These are phyloP conservation scores for Cucurbitaria berberidis DNA, from an alignment of 2,329 filamentous ascomycete species.

Conservation along the genomic window DNA sequence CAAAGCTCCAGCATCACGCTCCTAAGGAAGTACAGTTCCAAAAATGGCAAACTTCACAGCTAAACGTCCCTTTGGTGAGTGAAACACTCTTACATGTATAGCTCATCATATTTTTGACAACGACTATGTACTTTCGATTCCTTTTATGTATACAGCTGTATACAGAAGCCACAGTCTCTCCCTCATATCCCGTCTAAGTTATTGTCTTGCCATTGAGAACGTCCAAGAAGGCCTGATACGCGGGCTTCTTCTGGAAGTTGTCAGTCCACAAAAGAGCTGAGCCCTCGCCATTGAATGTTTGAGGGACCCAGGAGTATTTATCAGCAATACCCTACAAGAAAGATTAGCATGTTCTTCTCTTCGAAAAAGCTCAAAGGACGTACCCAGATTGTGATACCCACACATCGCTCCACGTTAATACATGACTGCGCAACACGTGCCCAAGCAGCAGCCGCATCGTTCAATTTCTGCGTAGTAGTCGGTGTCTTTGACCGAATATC, in stretches of 20 bases:
- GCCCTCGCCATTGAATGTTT: slow-evolving; percentile 45
- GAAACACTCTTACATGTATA: too few species aligned
- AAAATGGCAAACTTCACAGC: too few species aligned
- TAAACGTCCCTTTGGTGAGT: too few species aligned
- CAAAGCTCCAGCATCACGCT: too few species aligned
- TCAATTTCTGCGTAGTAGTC: slow-evolving; percentile 47
- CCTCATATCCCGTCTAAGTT: neutral
- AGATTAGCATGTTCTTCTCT: neutral
- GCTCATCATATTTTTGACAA: too few species aligned
- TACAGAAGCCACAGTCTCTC: too few species aligned
- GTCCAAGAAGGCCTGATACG: slow-evolving; percentile 36
- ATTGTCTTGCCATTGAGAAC: slow-evolving; percentile 22
- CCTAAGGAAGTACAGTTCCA: too few species aligned
- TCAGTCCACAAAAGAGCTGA: slow-evolving; percentile 42
- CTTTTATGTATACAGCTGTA: too few species aligned
- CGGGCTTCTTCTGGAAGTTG: slow-evolving; percentile 42
- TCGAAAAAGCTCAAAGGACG: neutral
- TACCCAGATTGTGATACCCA: slow-evolving; percentile 55
- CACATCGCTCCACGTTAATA: slow-evolving; percentile 41
- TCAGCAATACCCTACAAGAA: slow-evolving; percentile 33
- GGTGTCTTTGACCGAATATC: slow-evolving; percentile 62
- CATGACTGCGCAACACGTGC: slow-evolving; percentile 45
- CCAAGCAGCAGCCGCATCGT: slow-evolving; percentile 55
- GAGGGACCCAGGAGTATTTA: slow-evolving; percentile 47
- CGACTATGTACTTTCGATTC: too few species aligned